Base-by-base conservation (phyloP, 1,139 yeast genomes). In the Magnusiomyces ingens region DNA sequence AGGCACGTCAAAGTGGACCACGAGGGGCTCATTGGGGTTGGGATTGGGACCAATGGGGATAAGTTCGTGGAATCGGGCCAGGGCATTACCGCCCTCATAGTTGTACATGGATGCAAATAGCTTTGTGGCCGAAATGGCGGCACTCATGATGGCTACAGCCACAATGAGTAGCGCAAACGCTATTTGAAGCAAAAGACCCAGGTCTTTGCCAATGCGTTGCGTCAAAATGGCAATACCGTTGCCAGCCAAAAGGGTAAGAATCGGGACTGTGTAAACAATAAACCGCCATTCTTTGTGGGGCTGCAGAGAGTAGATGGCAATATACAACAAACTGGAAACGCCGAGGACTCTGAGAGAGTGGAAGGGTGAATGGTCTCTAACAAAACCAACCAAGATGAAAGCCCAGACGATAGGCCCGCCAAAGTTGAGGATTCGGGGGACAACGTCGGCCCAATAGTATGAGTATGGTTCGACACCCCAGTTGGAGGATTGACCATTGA, bases 221-320 rank as follows among this genome's bases (percentile, higher is more conserved):
- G 57, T 57, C n/a, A 60, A 40, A 1, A 49, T 42, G 0, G 82
- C 72, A 36, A 85, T 75, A 1, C 86, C 88, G 51, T 78, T 74
- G 3, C 95, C 84, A 2, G 88, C 91, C 44, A 78, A 67, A 38
- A 84, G 64, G 0, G 85, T 79, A 55, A 88, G 67, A 0, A 85
- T 73, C 1, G 98, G 97, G 11, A 84, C 71, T 0, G 82, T 73
- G 65, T 91, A 93, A 15, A 85, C 72, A 51, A 93, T 81, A 62
- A 91, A 93, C 61, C 98, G 78, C 96, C 96, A 89, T 72, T 93
- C 98, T 67, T 91, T 93, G 62, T 91, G 98, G 1, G 95, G 93
- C 66, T 86, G 95, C 53, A 84, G 67, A 0, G 97, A 90, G 77
- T 90, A 77, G 1, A 79, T 66, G 1, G 73, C 60, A 35, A 89